phyloP scores from a whole-genome alignment of 2,329 filamentous ascomycete species.

The Stagonosporopsis chrysanthemi region DNA sequence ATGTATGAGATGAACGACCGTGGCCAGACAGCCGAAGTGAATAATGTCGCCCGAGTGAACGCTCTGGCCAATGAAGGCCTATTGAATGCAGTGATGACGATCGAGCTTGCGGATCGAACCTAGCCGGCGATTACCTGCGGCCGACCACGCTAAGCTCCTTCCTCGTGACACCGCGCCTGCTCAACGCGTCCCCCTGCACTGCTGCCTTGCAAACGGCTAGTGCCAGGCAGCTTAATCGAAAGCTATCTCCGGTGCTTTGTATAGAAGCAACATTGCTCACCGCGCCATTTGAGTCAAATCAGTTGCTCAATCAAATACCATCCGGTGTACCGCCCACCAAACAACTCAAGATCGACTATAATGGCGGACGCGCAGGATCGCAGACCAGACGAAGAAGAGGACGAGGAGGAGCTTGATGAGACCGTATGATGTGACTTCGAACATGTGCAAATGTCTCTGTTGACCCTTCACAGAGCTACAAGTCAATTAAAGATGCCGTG shows the following conservation, averaged over 20 bases:
- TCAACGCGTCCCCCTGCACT: conserved; percentile 31
- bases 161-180: conserved; percentile 33
- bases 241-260: background rate
- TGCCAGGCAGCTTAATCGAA: conserved; percentile 7
- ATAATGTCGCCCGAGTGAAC: conserved; percentile 31
- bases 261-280: background rate
- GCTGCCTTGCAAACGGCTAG: conserved; percentile 31
- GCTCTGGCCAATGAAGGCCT: conserved; percentile 37
- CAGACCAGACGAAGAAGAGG: conserved; percentile 62
- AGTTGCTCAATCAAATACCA: too few relatives aligned
- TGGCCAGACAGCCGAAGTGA: conserved; percentile 32
- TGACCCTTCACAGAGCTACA: conserved; percentile 69
- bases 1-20: conserved; percentile 18
- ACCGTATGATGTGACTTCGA: conserved; percentile 54
- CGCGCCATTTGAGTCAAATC: too few relatives aligned
- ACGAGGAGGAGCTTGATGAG: conserved; percentile 74
- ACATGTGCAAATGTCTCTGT: background rate
- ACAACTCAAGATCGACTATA: background rate
- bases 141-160: conserved; percentile 6
- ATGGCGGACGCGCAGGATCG: conserved; percentile 46
- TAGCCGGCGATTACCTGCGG: conserved; percentile 8
- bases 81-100: conserved; percentile 30
- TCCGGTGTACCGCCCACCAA: background rate
- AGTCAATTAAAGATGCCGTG: conserved; percentile 95
- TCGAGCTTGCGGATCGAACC: conserved; percentile 33